Conservation (phyloP, 2,329 filamentous ascomycete species). For the Fusarium mundagurra region DNA sequence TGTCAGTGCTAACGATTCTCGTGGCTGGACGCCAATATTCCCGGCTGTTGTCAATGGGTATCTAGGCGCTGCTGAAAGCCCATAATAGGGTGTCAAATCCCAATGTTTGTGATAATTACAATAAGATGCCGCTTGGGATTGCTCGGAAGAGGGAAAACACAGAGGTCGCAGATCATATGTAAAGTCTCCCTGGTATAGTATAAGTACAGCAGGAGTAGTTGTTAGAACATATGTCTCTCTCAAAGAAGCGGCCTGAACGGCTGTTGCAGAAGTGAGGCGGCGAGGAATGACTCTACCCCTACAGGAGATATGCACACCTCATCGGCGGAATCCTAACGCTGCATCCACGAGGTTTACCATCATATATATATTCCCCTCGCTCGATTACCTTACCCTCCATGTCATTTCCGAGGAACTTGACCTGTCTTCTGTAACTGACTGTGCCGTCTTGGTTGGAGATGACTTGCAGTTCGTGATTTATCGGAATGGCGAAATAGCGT, state of each 20-base stretch:
- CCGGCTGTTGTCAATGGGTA: accelerated
- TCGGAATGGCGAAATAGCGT: background rate
- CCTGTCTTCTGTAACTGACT: background rate
- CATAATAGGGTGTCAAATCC: background rate
- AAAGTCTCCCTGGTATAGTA: accelerated
- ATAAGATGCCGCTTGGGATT: background rate
- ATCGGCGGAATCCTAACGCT: background rate
- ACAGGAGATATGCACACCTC: background rate
- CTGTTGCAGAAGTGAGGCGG: too few relatives aligned
- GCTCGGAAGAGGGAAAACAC: background rate
- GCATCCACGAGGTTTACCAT: background rate
- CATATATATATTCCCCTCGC: background rate
- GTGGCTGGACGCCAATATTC: accelerated
- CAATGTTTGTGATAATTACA: background rate
- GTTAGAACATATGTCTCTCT: background rate
- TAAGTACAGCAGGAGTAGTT: background rate
- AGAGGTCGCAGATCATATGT: background rate
- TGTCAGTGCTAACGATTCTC: background rate
- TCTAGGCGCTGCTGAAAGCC: background rate
- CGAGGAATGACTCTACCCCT: background rate
- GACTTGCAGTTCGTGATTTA: slow-evolving; percentile 13
- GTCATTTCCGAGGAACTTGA: background rate
- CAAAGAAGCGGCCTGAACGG: background rate
- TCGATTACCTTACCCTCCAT: background rate
- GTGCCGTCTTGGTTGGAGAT: background rate